A percentile compares a stretch with the other conserved stretches of the same genome.
Evolutionary conservation across 495 filamentous ascomycete genomes (phyloP).

Genomic region (Hyaloscypha variabilis): DNA sequence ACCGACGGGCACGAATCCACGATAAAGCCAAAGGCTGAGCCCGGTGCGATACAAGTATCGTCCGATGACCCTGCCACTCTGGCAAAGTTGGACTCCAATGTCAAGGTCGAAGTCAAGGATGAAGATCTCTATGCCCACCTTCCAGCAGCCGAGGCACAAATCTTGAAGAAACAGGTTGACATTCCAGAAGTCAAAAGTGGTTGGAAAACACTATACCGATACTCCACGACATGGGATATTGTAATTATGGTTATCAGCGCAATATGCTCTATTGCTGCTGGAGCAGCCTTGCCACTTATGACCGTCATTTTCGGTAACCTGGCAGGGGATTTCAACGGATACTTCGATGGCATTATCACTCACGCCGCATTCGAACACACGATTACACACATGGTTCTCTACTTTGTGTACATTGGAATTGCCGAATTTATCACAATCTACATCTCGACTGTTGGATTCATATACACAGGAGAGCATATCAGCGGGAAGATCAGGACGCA

Average conservation of each 20-base stretch:
- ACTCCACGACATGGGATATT: conserved; percentile 74
- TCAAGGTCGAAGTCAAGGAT: conserved; percentile 44
- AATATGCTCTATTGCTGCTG: conserved; percentile 73
- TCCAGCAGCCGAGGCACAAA: conserved; percentile 62
- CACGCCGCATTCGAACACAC: conserved; percentile 59
- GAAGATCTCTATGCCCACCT: conserved; percentile 59
- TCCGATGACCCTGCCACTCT: conserved; percentile 25
- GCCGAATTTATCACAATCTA: conserved; percentile 84
- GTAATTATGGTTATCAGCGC: conserved; percentile 68
- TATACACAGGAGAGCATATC: conserved; percentile 91
- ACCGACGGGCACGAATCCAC: conserved; percentile 29
- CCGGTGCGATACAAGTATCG: not conserved
- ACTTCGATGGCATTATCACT: conserved; percentile 48
- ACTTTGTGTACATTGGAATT: conserved; percentile 90
- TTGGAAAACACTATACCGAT: conserved; percentile 73
- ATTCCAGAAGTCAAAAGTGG: conserved; percentile 66
- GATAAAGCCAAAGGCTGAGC: conserved; percentile 17
- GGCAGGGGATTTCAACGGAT: conserved; percentile 70
- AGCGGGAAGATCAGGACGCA: conserved; percentile 82
- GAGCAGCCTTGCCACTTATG: conserved; percentile 84
- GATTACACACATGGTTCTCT: conserved; percentile 70
- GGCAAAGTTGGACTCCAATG: conserved; percentile 54
- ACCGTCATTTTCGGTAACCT: conserved; percentile 84
- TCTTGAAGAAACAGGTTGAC: conserved; percentile 72
- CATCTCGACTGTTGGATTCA: conserved; percentile 82